These are phyloP conservation scores for Flaveria linearis DNA, from an alignment of 129 eudicot species.

Conservation along the genomic window DNA sequence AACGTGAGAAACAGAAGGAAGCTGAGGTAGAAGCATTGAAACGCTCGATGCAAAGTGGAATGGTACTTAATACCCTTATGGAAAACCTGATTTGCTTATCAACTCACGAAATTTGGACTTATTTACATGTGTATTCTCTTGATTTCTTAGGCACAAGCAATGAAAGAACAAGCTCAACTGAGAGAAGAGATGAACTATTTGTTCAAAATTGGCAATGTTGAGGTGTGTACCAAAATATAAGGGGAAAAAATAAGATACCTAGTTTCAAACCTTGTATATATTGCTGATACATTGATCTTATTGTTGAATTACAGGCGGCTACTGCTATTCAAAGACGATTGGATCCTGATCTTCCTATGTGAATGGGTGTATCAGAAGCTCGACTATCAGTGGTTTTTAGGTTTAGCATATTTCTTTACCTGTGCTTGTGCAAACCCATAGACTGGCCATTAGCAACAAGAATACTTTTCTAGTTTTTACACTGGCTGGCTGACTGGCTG, in stretches of 20 bases:
- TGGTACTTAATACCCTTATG: conserved; percentile 43
- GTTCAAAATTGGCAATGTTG: conserved; percentile 86
- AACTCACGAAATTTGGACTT: not conserved
- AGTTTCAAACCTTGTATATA: not conserved
- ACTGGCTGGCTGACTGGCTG: not conserved
- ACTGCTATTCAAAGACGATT: conserved; percentile 91
- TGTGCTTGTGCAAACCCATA: not conserved
- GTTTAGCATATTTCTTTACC: not conserved
- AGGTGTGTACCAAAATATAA: conserved; percentile 49
- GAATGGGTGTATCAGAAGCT: conserved; percentile 13
- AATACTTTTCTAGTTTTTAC: conserved; percentile 3
- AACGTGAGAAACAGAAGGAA: conserved; percentile 80
- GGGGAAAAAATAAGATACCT: not conserved
- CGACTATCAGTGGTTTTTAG: conserved; percentile 3
- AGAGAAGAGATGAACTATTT: conserved; percentile 90
- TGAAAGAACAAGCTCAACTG: conserved; percentile 93
- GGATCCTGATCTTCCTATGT: conserved; percentile 89
- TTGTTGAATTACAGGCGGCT: conserved; percentile 63
- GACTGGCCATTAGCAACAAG: conserved; percentile 8
- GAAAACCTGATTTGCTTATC: not conserved
- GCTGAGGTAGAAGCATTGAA: conserved; percentile 75
- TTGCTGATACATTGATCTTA: conserved; percentile 2
- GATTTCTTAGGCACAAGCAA: conserved; percentile 77
- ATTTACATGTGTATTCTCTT: conserved; percentile 13
- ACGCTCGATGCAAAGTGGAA: conserved; percentile 82